Percentiles rank a stretch among this genome's conserved stretches.
These are phyloP conservation scores for Margaritispora aquatica DNA, from an alignment of 495 filamentous ascomycete species.

Conservation along the genomic window DNA sequence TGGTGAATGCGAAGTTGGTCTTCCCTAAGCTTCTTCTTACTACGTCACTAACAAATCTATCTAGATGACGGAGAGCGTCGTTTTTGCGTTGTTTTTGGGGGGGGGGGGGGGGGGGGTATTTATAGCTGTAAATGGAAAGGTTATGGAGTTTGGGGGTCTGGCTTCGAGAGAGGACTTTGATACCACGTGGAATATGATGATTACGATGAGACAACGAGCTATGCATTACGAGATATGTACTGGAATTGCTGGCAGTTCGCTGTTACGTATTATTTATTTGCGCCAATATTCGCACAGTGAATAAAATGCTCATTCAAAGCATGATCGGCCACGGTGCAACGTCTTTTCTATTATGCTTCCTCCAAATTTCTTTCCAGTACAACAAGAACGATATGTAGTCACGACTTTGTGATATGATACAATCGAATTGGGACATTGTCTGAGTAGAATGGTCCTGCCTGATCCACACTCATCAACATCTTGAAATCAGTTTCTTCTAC, in stretches of 20 bases:
- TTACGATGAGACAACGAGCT: not conserved
- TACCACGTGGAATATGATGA: not conserved
- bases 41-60: not conserved
- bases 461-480: slow-evolving; percentile 27
- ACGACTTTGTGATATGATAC: slow-evolving; percentile 14
- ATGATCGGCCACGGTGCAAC: too few relatives aligned
- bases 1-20: too few relatives aligned
- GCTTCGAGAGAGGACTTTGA: not conserved
- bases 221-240: not conserved
- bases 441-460: slow-evolving; percentile 44
- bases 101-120: too few relatives aligned
- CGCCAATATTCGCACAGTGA: too few relatives aligned
- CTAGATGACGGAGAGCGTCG: not conserved
- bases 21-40: too few relatives aligned
- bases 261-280: not conserved
- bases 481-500: slow-evolving; percentile 31
- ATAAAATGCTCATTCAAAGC: too few relatives aligned
- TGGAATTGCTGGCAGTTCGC: not conserved
- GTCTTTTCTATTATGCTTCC: too few relatives aligned
- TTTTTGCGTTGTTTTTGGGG: too few relatives aligned
- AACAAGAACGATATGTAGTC: not conserved
- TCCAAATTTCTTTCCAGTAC: too few relatives aligned
- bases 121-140: too few relatives aligned
- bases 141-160: not conserved
- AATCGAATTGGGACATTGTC: slow-evolving; percentile 32